phyloP scores from a whole-genome alignment of 768 basidiomycete species.

The Tulasnella calospora region DNA sequence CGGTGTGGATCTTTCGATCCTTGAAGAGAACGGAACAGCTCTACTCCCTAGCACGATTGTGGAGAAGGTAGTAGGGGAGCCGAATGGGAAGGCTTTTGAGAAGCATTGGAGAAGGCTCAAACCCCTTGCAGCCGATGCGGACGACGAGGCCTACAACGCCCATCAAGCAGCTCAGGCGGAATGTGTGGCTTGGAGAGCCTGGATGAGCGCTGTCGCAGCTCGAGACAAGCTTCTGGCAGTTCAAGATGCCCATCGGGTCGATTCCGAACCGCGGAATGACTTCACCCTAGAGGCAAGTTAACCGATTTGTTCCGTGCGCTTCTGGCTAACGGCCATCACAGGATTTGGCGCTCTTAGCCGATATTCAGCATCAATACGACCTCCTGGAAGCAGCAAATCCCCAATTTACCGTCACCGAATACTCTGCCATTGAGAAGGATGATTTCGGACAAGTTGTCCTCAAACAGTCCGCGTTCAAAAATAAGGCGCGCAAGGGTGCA shows the following conservation, averaged over 20 bases:
- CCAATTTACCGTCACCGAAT: conserved; percentile 5
- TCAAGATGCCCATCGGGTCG: background rate
- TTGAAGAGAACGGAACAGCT: conserved; percentile 31
- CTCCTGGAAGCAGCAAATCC: conserved; percentile 18
- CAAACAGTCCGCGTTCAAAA: conserved; percentile 19
- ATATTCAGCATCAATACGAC: conserved; percentile 18
- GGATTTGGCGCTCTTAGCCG: conserved; percentile 4
- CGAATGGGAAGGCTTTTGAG: conserved; percentile 27
- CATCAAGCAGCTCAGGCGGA: conserved; percentile 42
- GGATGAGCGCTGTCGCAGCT: conserved; percentile 8
- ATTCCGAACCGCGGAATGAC: background rate
- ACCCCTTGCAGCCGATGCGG: background rate
- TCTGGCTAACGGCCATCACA: background rate
- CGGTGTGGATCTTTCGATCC: conserved; percentile 42
- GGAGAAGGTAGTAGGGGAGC: conserved; percentile 32
- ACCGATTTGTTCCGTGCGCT: background rate
- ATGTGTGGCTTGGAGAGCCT: conserved; percentile 22
- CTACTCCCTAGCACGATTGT: conserved; percentile 27
- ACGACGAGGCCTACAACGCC: conserved; percentile 33
- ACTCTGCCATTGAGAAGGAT: background rate
- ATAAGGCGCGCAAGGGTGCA: background rate
- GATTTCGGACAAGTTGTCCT: background rate
- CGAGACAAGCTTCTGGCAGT: background rate
- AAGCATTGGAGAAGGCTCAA: conserved; percentile 27
- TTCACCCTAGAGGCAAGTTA: background rate